Percentiles rank a stretch among this genome's conserved stretches.
Conservation (phyloP, 2,329 filamentous ascomycete species). For the Lasiodiplodia gonubiensis region DNA sequence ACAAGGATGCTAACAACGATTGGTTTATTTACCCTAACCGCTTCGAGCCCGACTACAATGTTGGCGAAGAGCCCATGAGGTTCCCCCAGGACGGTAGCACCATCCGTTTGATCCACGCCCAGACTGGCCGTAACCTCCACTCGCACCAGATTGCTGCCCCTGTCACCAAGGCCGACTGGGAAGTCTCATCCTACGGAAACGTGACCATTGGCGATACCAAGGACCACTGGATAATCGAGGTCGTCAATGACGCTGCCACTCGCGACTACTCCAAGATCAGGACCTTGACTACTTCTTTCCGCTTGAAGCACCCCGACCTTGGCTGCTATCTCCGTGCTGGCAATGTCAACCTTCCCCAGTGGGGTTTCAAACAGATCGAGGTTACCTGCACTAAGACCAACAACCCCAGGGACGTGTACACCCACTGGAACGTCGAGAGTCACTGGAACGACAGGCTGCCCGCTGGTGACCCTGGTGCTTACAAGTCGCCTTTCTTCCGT, state of each 20-base stretch:
- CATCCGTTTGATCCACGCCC: constrained; percentile 88
- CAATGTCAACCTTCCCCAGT: constrained; percentile 95
- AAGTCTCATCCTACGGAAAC: constrained; percentile 97
- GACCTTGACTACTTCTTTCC: constrained; percentile 91
- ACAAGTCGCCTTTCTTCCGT: constrained; percentile 96
- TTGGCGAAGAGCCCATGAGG: constrained; percentile 70
- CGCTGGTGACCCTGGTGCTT: constrained; percentile 83
- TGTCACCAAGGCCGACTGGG: constrained; percentile 84
- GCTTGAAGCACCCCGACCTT: constrained; percentile 79
- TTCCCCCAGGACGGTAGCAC: constrained; percentile 79
- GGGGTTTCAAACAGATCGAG: constrained; percentile 99
- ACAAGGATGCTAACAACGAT: constrained; percentile 99
- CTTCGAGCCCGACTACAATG: constrained; percentile 72
- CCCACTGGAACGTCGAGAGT: constrained; percentile 98
- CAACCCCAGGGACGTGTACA: constrained; percentile 90
- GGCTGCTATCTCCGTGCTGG: constrained; percentile 95
- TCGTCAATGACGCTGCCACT: constrained; percentile 86
- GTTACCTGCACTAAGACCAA: constrained; percentile 93
- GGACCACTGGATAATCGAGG: constrained; percentile 95
- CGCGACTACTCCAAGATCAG: constrained; percentile 83
- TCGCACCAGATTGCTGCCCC: constrained; percentile 90
- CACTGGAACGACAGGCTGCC: constrained; percentile 94
- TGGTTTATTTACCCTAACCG: constrained; percentile 99
- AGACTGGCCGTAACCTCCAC: constrained; percentile 96
- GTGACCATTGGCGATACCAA: constrained; percentile 94